A percentile compares a stretch with the other conserved stretches of the same genome.
Conservation (phyloP, 2,329 filamentous ascomycete species). For the Cercospora beticola region DNA sequence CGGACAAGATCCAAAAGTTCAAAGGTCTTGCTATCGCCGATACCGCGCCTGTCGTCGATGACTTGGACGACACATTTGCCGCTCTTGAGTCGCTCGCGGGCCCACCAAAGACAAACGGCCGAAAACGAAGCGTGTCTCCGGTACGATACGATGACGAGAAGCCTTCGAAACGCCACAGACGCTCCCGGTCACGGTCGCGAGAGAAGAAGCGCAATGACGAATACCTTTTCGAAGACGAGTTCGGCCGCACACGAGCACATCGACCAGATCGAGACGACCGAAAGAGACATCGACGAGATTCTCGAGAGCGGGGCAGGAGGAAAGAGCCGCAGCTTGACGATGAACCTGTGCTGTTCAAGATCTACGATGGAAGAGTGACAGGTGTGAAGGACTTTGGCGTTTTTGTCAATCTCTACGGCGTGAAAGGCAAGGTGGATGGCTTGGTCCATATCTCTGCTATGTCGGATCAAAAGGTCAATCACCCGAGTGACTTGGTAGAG, state of each 20-base stretch:
- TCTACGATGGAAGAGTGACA: conserved; percentile 87
- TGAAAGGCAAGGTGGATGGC: conserved; percentile 85
- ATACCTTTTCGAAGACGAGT: conserved; percentile 60
- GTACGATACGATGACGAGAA: conserved; percentile 48
- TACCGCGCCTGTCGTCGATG: conserved; percentile 53
- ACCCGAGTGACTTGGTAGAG: conserved; percentile 83
- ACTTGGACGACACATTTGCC: conserved; percentile 87
- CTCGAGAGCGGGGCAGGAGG: conserved; percentile 62
- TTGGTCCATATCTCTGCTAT: conserved; percentile 92
- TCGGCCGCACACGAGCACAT: conserved; percentile 50
- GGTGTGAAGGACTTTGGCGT: conserved; percentile 94
- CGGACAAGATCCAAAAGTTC: conserved; percentile 79
- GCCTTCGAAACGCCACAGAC: conserved; percentile 33
- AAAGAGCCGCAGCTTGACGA: conserved; percentile 73
- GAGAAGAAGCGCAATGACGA: conserved; percentile 45
- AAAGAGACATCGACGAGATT: conserved; percentile 53
- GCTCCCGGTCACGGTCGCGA: conserved; percentile 55
- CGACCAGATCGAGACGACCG: conserved; percentile 47
- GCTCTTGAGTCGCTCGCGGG: conserved; percentile 82
- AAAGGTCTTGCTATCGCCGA: conserved; percentile 86
- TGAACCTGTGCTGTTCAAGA: conserved; percentile 74
- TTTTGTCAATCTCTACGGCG: conserved; percentile 87
- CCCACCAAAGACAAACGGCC: conserved; percentile 57
- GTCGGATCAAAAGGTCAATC: conserved; percentile 80
- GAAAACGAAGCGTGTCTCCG: conserved; percentile 62